phyloP scores from a whole-genome alignment of 495 filamentous ascomycete species.

The Penicillium simplicissimum region DNA sequence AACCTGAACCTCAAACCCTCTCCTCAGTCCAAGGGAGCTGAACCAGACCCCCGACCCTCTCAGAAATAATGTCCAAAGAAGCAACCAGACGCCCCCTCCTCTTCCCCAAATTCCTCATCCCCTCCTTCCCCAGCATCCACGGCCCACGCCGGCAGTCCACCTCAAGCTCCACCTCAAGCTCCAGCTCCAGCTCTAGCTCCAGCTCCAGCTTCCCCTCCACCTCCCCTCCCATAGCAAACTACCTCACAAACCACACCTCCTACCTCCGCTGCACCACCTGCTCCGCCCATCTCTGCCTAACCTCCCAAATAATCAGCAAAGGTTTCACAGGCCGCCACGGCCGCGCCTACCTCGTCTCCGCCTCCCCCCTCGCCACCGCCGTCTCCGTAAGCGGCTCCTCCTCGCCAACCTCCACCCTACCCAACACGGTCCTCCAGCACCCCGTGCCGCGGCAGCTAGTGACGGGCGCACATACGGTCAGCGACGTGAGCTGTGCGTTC shows the following conservation, averaged over 20 bases:
- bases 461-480: constrained; percentile 71
- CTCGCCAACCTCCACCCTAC: constrained; percentile 35
- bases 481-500: constrained; percentile 56
- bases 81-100: constrained; percentile 10
- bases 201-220: constrained; percentile 12
- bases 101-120: constrained; percentile 54
- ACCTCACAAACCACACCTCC: constrained; percentile 52
- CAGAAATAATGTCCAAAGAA: constrained; percentile 20
- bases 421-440: constrained; percentile 60
- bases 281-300: constrained; percentile 71
- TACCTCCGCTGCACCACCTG: constrained; percentile 74
- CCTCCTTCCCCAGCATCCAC: constrained; percentile 46
- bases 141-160: background rate
- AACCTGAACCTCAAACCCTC: constrained; percentile 6
- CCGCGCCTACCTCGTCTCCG: constrained; percentile 81
- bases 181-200: background rate
- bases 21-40: background rate
- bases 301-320: constrained; percentile 81
- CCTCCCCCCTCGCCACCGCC: constrained; percentile 27
- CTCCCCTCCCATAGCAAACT: constrained; percentile 32
- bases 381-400: constrained; percentile 36
- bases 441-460: constrained; percentile 72
- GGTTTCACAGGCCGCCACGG: constrained; percentile 94
- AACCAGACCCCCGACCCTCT: background rate
- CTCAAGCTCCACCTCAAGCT: too few relatives aligned